phyloP scores from a whole-genome alignment of 2,329 filamentous ascomycete species.

The Tolypocladium tundrense region DNA sequence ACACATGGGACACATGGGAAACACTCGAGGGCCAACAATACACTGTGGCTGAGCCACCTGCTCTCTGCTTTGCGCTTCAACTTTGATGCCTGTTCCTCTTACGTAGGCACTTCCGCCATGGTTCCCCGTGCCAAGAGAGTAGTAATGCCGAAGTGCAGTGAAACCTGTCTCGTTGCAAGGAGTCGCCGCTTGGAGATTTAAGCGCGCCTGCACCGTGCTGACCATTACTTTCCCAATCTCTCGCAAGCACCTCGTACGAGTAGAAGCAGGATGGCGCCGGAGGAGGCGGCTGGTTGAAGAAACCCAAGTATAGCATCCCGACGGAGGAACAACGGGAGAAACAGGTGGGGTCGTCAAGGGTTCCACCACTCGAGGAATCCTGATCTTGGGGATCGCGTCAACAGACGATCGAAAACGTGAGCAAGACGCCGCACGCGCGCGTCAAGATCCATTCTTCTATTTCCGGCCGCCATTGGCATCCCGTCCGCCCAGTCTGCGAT shows the following conservation, averaged over 20 bases:
- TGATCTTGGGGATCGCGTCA: not conserved
- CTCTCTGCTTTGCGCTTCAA: not conserved
- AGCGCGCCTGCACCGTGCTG: not conserved
- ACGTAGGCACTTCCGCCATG: not conserved
- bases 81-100: not conserved
- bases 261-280: no score
- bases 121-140: not conserved
- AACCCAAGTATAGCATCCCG: not conserved
- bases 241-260: not conserved
- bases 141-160: not conserved
- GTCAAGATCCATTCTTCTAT: not conserved
- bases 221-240: not conserved
- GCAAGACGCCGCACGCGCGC: not conserved
- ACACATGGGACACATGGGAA: not conserved
- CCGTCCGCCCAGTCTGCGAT: not conserved
- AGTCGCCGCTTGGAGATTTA: not conserved
- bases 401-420: not conserved
- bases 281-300: no score
- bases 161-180: not conserved
- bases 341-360: not conserved
- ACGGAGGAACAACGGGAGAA: not conserved
- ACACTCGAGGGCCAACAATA: not conserved
- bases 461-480: not conserved
- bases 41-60: not conserved
- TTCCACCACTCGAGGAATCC: no score